Base-by-base conservation (phyloP, 2,329 filamentous ascomycete species). In the Aspergillus sp. region DNA sequence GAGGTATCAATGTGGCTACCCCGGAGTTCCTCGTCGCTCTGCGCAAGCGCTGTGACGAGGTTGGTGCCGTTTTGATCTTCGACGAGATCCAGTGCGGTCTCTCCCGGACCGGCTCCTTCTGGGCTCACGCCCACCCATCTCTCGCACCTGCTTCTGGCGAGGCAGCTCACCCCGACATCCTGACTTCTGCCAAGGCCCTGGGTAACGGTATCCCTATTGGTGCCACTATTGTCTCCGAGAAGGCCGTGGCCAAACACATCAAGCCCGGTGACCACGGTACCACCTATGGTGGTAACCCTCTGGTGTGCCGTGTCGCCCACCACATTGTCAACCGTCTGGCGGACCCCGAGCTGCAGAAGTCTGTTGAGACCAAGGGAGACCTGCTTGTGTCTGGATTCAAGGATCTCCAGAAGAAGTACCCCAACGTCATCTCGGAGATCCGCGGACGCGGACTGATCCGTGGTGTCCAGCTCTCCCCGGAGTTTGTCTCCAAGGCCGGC, bases 1-100 rank as follows among this genome's bases (percentile, higher is more conserved):
- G 95, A 15, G 95, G 95, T 66, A 90, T 99, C 54, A 90, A 94
- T 68, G 87, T 90, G 10, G 95, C 91, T 3, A 89, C 85, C 0
- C 86, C 90, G 3, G 91, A 92, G 66, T 99, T 98, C 77, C 83
- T 99, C 23, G 76, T 87, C 23, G 90, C 92, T 0, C 84, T 99
- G n/a, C 91, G 92, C 60, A 85, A 85, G 72, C 86, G 93, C 61
- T 97, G 93, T 77, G 89, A 88, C 58, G 89, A 92, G 68, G 92
- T 97, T 32, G 92, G 91, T 54, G 93, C 94, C 1, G 86, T 98
- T 3, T 81, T 99, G 59, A 90, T 97, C 72, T 94, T 95, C 76
- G 95, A 99, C 71, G 95, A 99, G 82, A 99, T 99, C 64, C 95
- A 99, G 78, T 97, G 92, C 75, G 95, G 95, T 56, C 82, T 99